Base-by-base conservation (phyloP, 2,329 filamentous ascomycete genomes). In the Corinectria fuckeliana region DNA sequence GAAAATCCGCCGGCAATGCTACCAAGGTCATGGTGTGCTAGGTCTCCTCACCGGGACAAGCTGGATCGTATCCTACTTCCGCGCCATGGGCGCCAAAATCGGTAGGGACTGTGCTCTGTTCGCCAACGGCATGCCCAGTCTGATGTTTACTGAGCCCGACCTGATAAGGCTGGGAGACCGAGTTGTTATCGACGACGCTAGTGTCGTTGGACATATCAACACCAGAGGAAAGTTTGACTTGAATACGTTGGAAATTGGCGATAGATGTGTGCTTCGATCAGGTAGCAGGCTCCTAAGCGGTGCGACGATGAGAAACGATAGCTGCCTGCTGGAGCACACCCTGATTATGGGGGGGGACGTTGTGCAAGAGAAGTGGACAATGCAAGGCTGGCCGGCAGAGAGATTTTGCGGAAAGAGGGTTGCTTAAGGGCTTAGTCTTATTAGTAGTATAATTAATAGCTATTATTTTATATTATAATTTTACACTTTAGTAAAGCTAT, bases 141-240 rank as follows among this genome's bases (percentile, higher is more conserved):
- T 86, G 14, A 78, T 83, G 69, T 84, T 86, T 64, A 87, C 84
- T 0, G 84, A 86, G 72, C 84, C 84, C 1, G 84, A 86, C 56
- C 75, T 86, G 6, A 73, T 87, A 13, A 81, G 75, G 0, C 71
- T 86, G 2, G 84, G 84, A 2, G 79, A 85, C 62, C 72, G 84
- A 1, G 83, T 85, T 1, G 74, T 74, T 1, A 79, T 86, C 1
- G 84, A 86, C 55, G 83, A 86, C 64, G 82, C 83, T 1, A 84
- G 81, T 65, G 72, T 86, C 5, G 83, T 86, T 6, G 81, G 76
- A 5, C 84, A 86, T 66, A 80, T 86, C 68, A 86, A 87, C 69
- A 84, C 81, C 0, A 73, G 83, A 3, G 84, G 84, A 47, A 82
- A 82, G 53, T 86, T 86, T 64, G 80, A 84, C 62, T 71, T 87